phyloP scores from a whole-genome alignment of 805 yeast species.

The Cyberlindnera amylophila region DNA sequence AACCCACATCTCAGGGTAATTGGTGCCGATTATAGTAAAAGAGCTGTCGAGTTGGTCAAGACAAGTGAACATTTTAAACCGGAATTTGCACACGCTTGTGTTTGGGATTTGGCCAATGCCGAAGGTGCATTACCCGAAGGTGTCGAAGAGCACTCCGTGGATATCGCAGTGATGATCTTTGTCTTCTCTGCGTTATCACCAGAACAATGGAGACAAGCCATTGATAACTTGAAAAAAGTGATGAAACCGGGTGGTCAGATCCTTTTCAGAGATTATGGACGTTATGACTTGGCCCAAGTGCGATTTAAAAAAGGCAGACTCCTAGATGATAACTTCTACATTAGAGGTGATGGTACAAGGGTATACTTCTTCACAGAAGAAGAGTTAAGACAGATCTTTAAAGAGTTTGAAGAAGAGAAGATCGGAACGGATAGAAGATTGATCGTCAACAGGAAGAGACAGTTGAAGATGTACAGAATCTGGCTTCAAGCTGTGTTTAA shows the following conservation, averaged over 20 bases:
- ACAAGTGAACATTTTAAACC: conserved; percentile 56
- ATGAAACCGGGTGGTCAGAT: conserved; percentile 93
- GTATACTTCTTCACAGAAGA: conserved; percentile 97
- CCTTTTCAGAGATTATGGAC: conserved; percentile 88
- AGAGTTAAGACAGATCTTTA: conserved; percentile 74
- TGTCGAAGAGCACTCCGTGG: conserved; percentile 75
- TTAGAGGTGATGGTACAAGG: conserved; percentile 96
- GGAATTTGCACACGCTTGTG: conserved; percentile 71
- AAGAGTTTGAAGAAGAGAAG: conserved; percentile 59
- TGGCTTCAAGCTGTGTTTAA: conserved; percentile 94
- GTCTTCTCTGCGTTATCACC: conserved; percentile 93
- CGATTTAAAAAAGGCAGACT: conserved; percentile 85
- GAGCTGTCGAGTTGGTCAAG: conserved; percentile 84
- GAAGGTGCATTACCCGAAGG: conserved; percentile 78
- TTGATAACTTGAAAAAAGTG: conserved; percentile 61
- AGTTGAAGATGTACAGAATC: conserved; percentile 90
- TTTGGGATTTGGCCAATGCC: conserved; percentile 90
- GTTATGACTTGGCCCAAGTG: conserved; percentile 94
- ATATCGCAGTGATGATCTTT: conserved; percentile 91
- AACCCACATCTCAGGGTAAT: conserved; percentile 69
- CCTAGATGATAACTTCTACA: conserved; percentile 88
- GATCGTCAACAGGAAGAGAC: conserved; percentile 86
- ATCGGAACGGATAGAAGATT: conserved; percentile 89
- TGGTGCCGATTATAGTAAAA: conserved; percentile 87
- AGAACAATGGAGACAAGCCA: conserved; percentile 82